These are phyloP conservation scores for Silene latifolia DNA, from an alignment of 148 eudicot genomes.

Conservation along the genomic window DNA sequence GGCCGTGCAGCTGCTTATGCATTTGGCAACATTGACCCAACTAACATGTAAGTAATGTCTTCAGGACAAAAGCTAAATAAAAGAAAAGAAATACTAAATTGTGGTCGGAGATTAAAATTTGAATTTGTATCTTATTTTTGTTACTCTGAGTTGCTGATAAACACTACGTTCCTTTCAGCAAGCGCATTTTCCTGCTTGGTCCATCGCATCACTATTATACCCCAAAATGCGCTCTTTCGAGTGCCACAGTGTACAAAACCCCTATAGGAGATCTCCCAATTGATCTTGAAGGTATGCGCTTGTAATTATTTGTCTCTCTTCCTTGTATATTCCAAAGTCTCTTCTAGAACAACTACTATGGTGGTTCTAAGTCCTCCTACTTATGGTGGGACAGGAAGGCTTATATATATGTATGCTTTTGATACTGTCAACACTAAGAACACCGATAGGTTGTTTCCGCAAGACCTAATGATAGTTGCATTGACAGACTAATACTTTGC, in stretches of 20 bases:
- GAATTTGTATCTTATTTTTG: not conserved
- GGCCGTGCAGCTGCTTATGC: slow-evolving; percentile 99
- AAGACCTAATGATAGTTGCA: not conserved
- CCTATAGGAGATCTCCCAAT: slow-evolving; percentile 88
- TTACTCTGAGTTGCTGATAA: slow-evolving; percentile 2
- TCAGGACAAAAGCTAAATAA: not conserved
- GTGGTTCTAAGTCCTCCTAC: not conserved
- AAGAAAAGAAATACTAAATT: not conserved
- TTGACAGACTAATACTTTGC: too few relatives aligned
- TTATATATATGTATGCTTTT: not conserved
- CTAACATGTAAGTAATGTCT: slow-evolving; percentile 56
- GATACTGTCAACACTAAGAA: not conserved
- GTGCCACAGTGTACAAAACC: slow-evolving; percentile 82
- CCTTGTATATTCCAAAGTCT: not conserved
- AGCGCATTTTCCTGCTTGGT: slow-evolving; percentile 85
- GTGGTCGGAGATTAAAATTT: not conserved
- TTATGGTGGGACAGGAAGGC: not conserved
- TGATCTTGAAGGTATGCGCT: slow-evolving; percentile 72
- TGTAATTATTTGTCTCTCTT: not conserved
- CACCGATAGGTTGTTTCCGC: not conserved
- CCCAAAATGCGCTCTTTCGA: slow-evolving; percentile 84
- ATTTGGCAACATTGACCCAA: slow-evolving; percentile 89
- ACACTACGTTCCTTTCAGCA: slow-evolving; percentile 36
- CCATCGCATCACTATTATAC: slow-evolving; percentile 99
- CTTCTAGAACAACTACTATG: not conserved